phyloP scores from a whole-genome alignment of 495 filamentous ascomycete genomes.

The Geoglossum glabrum region DNA sequence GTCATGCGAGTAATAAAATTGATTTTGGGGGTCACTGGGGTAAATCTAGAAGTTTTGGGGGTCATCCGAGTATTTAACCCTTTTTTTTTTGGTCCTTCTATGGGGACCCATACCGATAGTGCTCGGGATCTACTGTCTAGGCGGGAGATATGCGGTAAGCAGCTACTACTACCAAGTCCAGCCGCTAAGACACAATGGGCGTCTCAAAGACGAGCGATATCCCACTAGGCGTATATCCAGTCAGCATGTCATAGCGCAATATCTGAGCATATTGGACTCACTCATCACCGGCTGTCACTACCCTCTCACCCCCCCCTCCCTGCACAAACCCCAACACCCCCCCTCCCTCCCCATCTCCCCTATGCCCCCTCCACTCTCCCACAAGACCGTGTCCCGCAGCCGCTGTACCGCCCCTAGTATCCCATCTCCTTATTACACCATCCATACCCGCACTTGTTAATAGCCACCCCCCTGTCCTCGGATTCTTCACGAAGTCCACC shows the following conservation, averaged over 20 bases:
- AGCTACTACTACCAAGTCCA: too few relatives aligned
- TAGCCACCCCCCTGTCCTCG: conserved; percentile 29
- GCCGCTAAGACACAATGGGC: not conserved
- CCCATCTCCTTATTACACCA: conserved; percentile 72
- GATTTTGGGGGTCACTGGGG: too few relatives aligned
- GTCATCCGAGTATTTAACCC: too few relatives aligned
- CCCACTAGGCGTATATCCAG: not conserved
- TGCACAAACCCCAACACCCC: conserved; percentile 84
- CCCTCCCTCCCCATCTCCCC: conserved; percentile 61
- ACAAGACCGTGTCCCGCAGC: conserved; percentile 39
- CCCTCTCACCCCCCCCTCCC: conserved; percentile 38
- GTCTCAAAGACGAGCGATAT: not conserved
- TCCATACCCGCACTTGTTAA: conserved; percentile 74
- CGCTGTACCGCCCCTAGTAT: conserved; percentile 58
- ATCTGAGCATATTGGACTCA: conserved; percentile 3
- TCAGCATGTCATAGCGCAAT: not conserved
- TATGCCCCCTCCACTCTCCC: conserved; percentile 67
- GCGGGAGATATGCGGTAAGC: too few relatives aligned
- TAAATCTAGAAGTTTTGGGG: too few relatives aligned
- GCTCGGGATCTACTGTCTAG: too few relatives aligned
- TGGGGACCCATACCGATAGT: too few relatives aligned
- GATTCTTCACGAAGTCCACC: conserved; percentile 55
- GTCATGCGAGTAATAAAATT: too few relatives aligned
- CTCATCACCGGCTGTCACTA: conserved; percentile 84
- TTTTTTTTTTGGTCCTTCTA: too few relatives aligned